These are phyloP conservation scores for Elsinoe necatrix DNA, from an alignment of 2,329 filamentous ascomycete species.

Conservation along the genomic window DNA sequence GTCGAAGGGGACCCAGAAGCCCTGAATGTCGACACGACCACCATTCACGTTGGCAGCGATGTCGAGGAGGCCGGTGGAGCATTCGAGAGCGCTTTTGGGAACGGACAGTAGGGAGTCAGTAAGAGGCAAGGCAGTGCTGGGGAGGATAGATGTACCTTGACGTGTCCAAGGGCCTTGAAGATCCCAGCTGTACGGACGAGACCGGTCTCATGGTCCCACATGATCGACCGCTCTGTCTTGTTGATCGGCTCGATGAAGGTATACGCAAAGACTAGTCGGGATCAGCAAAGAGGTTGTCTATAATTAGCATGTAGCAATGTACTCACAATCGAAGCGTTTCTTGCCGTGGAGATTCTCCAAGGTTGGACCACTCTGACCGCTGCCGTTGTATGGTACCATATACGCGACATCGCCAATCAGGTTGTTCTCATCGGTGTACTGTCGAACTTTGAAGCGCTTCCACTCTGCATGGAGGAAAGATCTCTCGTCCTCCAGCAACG, in stretches of 20 bases:
- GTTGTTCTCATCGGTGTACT: background rate
- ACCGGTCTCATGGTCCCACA: slow-evolving; percentile 97
- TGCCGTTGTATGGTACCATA: slow-evolving; percentile 13
- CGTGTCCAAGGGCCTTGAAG: slow-evolving; percentile 82
- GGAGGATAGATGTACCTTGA: slow-evolving; percentile 56
- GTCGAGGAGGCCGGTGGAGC: slow-evolving; percentile 74
- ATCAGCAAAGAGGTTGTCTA: slow-evolving; percentile 15
- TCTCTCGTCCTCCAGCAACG: slow-evolving; percentile 1
- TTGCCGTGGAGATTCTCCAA: slow-evolving; percentile 66
- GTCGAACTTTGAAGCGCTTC: background rate
- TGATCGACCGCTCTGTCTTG: slow-evolving; percentile 60
- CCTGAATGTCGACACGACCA: slow-evolving; percentile 81
- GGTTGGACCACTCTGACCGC: slow-evolving; percentile 5
- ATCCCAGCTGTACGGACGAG: slow-evolving; percentile 90
- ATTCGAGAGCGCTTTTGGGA: slow-evolving; percentile 63
- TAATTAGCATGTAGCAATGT: background rate
- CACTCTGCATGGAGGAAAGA: slow-evolving; percentile 3
- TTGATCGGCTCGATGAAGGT: slow-evolving; percentile 61
- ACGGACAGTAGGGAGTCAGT: slow-evolving; percentile 54
- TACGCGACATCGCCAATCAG: slow-evolving; percentile 12
- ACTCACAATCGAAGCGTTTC: slow-evolving; percentile 77
- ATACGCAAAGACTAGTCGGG: slow-evolving; percentile 69
- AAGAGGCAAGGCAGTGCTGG: background rate
- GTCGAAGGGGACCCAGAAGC: slow-evolving; percentile 92
- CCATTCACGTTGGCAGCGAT: slow-evolving; percentile 93